Base-by-base conservation (phyloP, 352 stramenopile genomes). In the Peronospora farinosa region DNA sequence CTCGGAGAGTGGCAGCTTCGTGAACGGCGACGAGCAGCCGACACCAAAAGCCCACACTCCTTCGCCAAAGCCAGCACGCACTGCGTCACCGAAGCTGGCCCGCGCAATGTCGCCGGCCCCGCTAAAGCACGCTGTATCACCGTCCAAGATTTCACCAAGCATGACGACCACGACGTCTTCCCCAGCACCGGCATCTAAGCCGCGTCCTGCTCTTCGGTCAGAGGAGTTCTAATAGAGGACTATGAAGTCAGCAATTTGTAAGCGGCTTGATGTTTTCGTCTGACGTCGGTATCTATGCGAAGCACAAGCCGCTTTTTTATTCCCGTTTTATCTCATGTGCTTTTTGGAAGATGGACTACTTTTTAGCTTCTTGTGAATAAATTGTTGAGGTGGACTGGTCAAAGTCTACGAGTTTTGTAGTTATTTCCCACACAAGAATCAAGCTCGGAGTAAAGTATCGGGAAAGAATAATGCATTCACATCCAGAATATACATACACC, bases 1-100 rank as follows among this genome's bases (percentile, higher is more conserved):
- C 44, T 78, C 70, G 19, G 76, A 88, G 40, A 79, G 72, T 60
- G 73, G 60, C 46, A 82, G 72, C 58, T 68, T 75, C 25, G 46
- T 78, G 47, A 68, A 27, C 51, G 58, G 43, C 52, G 70, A 77
- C 15, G 54, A 63, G 44, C 57, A 67, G 55, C 51, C 54, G 19
- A 77, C 63, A 3, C 64, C 67, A 21, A 76, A 65, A 42, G 51
- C 49, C 21, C 63, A 55, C 30, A 57, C 60, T 36, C 41, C 63
- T 36, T 77, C 69, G 3, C 69, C 69, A 13, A 72, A 62, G 23
- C 64, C 60, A 10, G 19, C 54, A 7, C 65, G 64, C 1, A 48
- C 46, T 21, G 41, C 47, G 27, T 71, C 53, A 17, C 62, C 54
- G 15, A 57, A 55, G 17, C 47, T 60, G 45, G 46, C 47, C 36